Conservation (phyloP, 441 rosid species). For the Gossypium davidsonii region DNA sequence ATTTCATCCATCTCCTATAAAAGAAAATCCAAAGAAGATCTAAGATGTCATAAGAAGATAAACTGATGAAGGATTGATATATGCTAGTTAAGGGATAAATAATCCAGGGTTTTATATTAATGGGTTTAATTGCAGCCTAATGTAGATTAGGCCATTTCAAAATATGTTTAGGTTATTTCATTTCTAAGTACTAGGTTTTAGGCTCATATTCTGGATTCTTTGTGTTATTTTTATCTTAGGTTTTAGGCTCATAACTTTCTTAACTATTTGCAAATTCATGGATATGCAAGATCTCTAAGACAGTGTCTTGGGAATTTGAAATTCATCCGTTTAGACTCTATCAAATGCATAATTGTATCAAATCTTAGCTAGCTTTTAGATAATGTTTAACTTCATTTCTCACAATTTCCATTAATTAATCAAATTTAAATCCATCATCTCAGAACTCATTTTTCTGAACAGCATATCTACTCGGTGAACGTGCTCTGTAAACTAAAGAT, state of each 20-base stretch:
- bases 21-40: conserved; percentile 2
- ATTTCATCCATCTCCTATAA: conserved; percentile 61
- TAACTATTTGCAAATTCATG: background rate
- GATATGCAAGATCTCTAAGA: background rate
- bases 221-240: background rate
- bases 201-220: background rate
- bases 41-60: background rate
- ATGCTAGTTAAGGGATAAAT: background rate
- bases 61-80: background rate
- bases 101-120: background rate
- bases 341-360: background rate
- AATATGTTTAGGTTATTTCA: background rate
- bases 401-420: background rate
- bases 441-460: too few species aligned
- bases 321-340: background rate
- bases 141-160: background rate
- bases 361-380: background rate
- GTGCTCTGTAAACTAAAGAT: background rate
- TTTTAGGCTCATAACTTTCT: background rate
- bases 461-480: background rate
- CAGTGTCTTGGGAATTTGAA: background rate
- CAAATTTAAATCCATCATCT: background rate
- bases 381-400: background rate
- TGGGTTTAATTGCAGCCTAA: background rate
- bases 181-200: background rate